A percentile compares a stretch with the other conserved stretches of the same genome.
These are phyloP conservation scores for Xylariales sp. DNA, from an alignment of 2,329 filamentous ascomycete genomes.

Conservation along the genomic window DNA sequence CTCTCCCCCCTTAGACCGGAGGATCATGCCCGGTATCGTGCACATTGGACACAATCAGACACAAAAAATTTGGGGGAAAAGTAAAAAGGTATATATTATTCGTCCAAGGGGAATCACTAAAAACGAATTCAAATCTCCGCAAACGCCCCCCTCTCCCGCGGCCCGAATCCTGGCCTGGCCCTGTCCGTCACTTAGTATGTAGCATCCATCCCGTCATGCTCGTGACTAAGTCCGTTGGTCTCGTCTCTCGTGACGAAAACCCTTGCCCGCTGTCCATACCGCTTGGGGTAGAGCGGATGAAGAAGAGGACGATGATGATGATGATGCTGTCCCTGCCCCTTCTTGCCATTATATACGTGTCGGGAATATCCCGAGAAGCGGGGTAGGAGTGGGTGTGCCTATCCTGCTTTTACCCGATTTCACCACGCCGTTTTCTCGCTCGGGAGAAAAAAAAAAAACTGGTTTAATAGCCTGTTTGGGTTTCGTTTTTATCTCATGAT, in stretches of 20 bases:
- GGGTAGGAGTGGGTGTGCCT: neutral
- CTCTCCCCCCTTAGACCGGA: too few relatives aligned
- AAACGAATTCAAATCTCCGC: constrained; percentile 8
- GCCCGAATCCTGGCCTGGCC: too few relatives aligned
- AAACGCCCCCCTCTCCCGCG: neutral
- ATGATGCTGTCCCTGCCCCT: neutral
- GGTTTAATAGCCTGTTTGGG: neutral
- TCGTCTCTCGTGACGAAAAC: neutral
- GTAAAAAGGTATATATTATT: constrained; percentile 34
- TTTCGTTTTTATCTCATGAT: neutral
- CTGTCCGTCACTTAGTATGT: neutral
- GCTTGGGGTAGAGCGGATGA: neutral
- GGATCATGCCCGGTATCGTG: too few relatives aligned
- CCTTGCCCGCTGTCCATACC: too few relatives aligned
- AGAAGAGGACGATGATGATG: neutral
- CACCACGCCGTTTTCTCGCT: neutral
- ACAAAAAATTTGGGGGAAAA: neutral
- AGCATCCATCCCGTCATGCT: constrained; percentile 1
- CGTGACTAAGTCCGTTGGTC: constrained; percentile 1
- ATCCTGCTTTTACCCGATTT: neutral
- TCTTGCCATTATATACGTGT: neutral
- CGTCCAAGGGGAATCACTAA: constrained; percentile 30
- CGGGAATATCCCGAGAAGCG: too few relatives aligned
- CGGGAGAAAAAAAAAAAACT: neutral
- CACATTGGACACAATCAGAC: neutral